Evolutionary conservation across 2,329 filamentous ascomycete species (phyloP), one percentile per base, ranked within the genome.

Genomic region (Didymella keratinophila): DNA sequence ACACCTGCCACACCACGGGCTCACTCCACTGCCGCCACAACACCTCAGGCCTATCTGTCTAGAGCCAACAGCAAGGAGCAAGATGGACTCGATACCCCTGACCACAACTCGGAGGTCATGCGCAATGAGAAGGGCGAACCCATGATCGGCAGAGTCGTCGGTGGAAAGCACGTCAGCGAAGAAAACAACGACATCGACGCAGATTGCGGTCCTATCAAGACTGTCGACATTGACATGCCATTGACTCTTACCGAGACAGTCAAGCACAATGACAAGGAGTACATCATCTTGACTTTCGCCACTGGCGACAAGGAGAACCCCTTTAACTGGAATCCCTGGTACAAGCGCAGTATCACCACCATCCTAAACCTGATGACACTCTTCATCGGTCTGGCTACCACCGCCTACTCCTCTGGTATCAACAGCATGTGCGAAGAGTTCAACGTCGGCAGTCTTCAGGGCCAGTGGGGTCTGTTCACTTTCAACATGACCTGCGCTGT

Each of bases 271-370:
- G 68, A 58, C 49, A 71, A 70, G 30, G 66, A 71, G 12, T 71
- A 69, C 52, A 65, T 71, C 21, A 58, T 71, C 14, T 47, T 71
- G 18, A 69, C 63, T 11, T 71, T 70, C 18, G 68, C 68, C 3
- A 71, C 67, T 18, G 68, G 64, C 28, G 68, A 71, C 12, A 64
- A 61, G 18, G 60, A 71, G 52, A 71, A 71, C 39, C 68, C 68
- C 0, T 71, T 71, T 58, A 71, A 71, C 50, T 71, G 67, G 68
- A 71, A 69, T 6, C 64, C 62, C 2, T 71, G 68, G 67, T 70
- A 71, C 60, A 71, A 71, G 60, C 66, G 68, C 28, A 63, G 63
- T 47, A 66, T 71, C 45, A 69, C 67, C 12, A 71, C 67, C n/a
- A 64, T 71, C 60, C 58, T 71, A 21, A 70, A 70, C 46, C 32